phyloP scores from a whole-genome alignment of 208 protist genomes.

The Novymonas esmeraldas region DNA sequence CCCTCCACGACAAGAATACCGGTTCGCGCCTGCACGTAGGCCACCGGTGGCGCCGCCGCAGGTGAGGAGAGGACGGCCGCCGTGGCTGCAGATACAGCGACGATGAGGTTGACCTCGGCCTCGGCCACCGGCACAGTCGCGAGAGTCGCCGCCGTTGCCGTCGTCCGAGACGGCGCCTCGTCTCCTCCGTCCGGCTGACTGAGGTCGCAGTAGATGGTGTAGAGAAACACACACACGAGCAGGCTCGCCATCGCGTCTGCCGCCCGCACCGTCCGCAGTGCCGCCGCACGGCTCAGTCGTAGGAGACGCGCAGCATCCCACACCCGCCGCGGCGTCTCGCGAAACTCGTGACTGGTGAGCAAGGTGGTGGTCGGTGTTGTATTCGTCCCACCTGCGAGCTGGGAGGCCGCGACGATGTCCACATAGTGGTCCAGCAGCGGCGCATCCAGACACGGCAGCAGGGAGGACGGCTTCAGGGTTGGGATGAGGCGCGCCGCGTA shows the following conservation, averaged over 20 bases:
- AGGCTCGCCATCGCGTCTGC: constrained; percentile 24
- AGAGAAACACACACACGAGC: constrained; percentile 25
- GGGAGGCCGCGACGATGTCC: constrained; percentile 45
- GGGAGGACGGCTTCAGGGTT: constrained; percentile 43
- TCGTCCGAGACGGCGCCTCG: background rate
- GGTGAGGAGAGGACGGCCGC: background rate
- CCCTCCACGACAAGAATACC: constrained; percentile 4
- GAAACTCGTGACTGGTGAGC: constrained; percentile 25
- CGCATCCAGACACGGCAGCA: constrained; percentile 55
- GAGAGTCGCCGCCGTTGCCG: background rate
- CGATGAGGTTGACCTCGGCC: background rate
- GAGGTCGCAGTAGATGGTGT: constrained; percentile 11
- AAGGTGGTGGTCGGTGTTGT: constrained; percentile 6
- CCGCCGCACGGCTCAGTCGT: constrained; percentile 6
- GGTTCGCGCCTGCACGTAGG: background rate
- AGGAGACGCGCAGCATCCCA: constrained; percentile 16
- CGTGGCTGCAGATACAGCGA: background rate
- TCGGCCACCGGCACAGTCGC: background rate
- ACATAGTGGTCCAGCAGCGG: constrained; percentile 62
- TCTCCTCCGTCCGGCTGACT: too few species aligned
- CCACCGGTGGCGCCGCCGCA: background rate
- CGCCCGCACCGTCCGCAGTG: constrained; percentile 2
- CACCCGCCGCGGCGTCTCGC: constrained; percentile 3
- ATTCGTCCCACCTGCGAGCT: background rate
- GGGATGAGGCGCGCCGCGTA: constrained; percentile 57